Conservation (phyloP, 306 rosid species). For the Herpetospermum pedunculosum region DNA sequence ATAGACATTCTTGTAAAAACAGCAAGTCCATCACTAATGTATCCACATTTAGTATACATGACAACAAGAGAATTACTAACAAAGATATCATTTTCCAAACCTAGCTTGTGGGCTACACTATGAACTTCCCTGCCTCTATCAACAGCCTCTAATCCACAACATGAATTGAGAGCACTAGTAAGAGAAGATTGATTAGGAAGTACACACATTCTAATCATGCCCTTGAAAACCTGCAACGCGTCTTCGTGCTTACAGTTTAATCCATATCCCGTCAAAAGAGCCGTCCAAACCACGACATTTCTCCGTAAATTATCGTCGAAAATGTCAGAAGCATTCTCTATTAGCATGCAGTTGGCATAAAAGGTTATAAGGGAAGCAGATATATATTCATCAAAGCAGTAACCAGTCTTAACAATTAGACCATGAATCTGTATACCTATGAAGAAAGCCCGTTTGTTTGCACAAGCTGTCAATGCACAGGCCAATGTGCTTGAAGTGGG, state of each 20-base stretch:
- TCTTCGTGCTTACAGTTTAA: constrained; percentile 32
- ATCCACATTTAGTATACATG: constrained; percentile 74
- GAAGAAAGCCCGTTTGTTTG: constrained; percentile 24
- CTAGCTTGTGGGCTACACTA: constrained; percentile 33
- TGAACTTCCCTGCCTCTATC: constrained; percentile 56
- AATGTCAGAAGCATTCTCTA: constrained; percentile 26
- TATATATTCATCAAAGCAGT: constrained; percentile 38
- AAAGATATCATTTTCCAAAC: constrained; percentile 40
- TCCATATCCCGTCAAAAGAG: constrained; percentile 68
- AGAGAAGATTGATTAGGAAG: constrained; percentile 74
- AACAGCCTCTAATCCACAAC: constrained; percentile 63
- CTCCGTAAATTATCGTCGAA: constrained; percentile 31
- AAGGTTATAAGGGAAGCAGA: constrained; percentile 66
- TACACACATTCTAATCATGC: constrained; percentile 32
- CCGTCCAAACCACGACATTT: constrained; percentile 80
- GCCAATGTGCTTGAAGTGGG: constrained; percentile 42
- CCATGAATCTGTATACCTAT: constrained; percentile 59
- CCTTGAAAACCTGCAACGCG: constrained; percentile 46
- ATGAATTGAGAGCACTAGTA: constrained; percentile 78
- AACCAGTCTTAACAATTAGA: constrained; percentile 36
- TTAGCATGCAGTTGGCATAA: constrained; percentile 50
- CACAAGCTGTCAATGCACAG: constrained; percentile 58
- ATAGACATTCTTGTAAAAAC: constrained; percentile 36
- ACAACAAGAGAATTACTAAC: constrained; percentile 65
- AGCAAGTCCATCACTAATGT: constrained; percentile 38